Base-by-base conservation (phyloP, 106 monocot genomes). In the Acanthochlamys bracteata region DNA sequence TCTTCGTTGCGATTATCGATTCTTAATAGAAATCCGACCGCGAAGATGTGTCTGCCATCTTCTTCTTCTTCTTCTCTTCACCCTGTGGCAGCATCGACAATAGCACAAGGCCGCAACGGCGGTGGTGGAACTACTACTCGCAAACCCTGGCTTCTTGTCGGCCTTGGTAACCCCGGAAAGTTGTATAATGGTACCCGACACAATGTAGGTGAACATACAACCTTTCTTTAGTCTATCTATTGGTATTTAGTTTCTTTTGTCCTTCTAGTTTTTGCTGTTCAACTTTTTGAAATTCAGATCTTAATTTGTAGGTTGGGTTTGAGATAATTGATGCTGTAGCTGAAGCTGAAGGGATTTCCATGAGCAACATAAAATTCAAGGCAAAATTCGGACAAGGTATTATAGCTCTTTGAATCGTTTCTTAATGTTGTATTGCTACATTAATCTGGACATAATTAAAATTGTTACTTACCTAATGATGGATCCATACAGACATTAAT, bases 271-370 rank as follows among this genome's bases (percentile, higher is more conserved):
- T 49, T 12, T 49, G 49, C 2, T 49, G 49, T 45, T 45, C 7
- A 45, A 45, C 43, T 45, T 13, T 45, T 33, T 33, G 33, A 33
- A 33, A 6, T 33, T 33, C 33, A 33, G 33, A 6, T 33, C 33
- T 6, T 33, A 33, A 3, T 33, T 3, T 33, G 33, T 39, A 89
- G 89, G 84, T 89, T 41, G 89, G 89, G 27, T 89, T 95, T 76
- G 90, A 95, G 67, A 87, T 95, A 84, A 20, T 95, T 56, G 84
- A 95, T 82, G 75, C 75, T 25, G 82, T 95, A 70, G 90, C 90
- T 71, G 77, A 82, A 67, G 86, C 82, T 63, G 86, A 95, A 78
- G 84, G 90, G 26, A 90, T 95, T 73, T 76, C 95, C 47, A 66
- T 95, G 57, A 80, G 65, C 61, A 87, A 56, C 42, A 73, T 84